phyloP scores from a whole-genome alignment of 192 early-diverging fungal genomes.

The Podila minutissima region DNA sequence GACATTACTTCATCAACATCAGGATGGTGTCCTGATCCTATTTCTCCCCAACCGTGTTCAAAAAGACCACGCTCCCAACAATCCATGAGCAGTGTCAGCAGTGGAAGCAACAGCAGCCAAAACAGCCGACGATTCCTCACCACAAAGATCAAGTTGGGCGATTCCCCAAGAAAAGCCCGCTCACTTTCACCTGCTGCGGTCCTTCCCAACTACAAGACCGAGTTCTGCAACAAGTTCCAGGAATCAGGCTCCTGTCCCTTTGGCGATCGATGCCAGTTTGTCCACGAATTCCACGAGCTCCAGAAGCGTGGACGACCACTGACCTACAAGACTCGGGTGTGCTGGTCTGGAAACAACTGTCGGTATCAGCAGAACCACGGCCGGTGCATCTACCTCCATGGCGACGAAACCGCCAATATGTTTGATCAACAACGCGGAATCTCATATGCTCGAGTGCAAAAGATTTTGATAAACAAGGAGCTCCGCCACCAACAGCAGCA shows the following conservation, averaged over 20 bases:
- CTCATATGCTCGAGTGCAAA: slow-evolving; percentile 13
- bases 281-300: slow-evolving; percentile 16
- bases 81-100: too few relatives aligned
- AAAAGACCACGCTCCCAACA: too few relatives aligned
- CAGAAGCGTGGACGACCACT: slow-evolving; percentile 9
- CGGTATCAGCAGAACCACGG: slow-evolving; percentile 23
- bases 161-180: neutral
- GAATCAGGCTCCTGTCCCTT: slow-evolving; percentile 20
- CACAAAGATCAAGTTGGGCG: too few relatives aligned
- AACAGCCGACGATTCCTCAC: too few relatives aligned
- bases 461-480: slow-evolving; percentile 16
- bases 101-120: too few relatives aligned
- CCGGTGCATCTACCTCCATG: slow-evolving; percentile 27
- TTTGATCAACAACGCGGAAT: slow-evolving; percentile 29
- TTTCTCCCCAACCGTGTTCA: too few relatives aligned
- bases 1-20: too few relatives aligned
- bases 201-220: slow-evolving; percentile 15
- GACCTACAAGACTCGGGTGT: slow-evolving; percentile 19
- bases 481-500: slow-evolving; percentile 4
- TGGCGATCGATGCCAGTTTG: slow-evolving; percentile 21
- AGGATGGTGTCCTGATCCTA: too few relatives aligned
- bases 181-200: neutral
- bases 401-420: slow-evolving; percentile 25
- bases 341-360: slow-evolving; percentile 15
- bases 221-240: slow-evolving; percentile 23